These are phyloP conservation scores for Herpetomonas tarakana DNA, from an alignment of 208 protist species.

Conservation along the genomic window DNA sequence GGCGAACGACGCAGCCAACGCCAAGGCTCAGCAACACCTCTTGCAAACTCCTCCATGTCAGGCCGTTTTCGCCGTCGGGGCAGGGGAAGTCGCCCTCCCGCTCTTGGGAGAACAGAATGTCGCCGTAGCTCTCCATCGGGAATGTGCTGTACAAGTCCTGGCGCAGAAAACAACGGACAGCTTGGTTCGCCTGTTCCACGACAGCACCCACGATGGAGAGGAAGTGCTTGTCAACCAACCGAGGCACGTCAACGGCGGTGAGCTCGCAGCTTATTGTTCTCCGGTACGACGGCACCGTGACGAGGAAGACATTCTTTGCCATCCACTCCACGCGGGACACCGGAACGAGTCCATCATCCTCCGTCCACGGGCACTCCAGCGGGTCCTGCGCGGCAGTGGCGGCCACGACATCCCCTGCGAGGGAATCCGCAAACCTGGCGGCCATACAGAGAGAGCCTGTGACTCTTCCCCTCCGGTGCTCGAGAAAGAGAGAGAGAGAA, in stretches of 20 bases:
- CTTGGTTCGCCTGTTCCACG: constrained; percentile 14
- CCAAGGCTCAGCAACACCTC: constrained; percentile 14
- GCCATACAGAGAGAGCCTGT: too few species aligned
- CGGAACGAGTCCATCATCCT: constrained; percentile 30
- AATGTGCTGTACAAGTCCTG: constrained; percentile 43
- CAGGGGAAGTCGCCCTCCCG: not conserved
- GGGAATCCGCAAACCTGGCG: too few species aligned
- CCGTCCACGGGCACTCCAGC: constrained; percentile 4
- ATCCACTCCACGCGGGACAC: constrained; percentile 37
- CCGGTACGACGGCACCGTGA: constrained; percentile 22
- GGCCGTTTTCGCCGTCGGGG: not conserved
- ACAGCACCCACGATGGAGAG: constrained; percentile 8
- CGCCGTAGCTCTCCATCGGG: constrained; percentile 41
- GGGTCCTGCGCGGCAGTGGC: not conserved
- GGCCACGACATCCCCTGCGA: not conserved
- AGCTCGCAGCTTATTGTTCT: constrained; percentile 51
- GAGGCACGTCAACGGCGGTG: constrained; percentile 45
- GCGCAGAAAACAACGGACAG: constrained; percentile 35
- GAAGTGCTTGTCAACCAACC: constrained; percentile 10
- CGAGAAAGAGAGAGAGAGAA: too few species aligned
- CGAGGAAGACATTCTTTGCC: constrained; percentile 51
- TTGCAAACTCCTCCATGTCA: constrained; percentile 17
- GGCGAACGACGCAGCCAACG: constrained; percentile 21
- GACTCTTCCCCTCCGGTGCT: too few species aligned
- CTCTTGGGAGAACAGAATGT: constrained; percentile 37